Evolutionary conservation across 306 rosid species (phyloP).

Genomic region (Acacia melanoxylon): DNA sequence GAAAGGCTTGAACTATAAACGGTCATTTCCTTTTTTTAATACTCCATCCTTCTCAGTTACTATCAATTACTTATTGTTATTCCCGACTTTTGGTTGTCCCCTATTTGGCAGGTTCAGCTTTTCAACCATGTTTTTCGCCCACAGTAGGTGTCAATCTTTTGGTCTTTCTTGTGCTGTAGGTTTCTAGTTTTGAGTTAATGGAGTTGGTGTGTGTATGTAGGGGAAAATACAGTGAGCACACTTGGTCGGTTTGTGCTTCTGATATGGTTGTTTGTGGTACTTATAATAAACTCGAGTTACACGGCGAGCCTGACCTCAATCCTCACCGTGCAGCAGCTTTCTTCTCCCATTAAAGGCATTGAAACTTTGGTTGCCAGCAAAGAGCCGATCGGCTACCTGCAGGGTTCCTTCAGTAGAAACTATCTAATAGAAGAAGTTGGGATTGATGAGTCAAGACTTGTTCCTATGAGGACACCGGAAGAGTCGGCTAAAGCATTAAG

Average conservation of each 20-base stretch:
- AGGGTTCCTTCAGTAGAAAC: slow-evolving; percentile 63
- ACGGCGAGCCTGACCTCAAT: slow-evolving; percentile 97
- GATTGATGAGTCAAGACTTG: slow-evolving; percentile 64
- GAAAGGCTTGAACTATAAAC: too few species aligned
- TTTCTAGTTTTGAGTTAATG: slow-evolving; percentile 26
- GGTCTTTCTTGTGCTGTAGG: slow-evolving; percentile 19
- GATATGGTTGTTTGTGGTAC: slow-evolving; percentile 92
- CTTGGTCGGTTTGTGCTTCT: slow-evolving; percentile 83
- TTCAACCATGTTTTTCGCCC: slow-evolving; percentile 85
- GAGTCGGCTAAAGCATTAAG: slow-evolving; percentile 63
- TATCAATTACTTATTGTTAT: too few species aligned
- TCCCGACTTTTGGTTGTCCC: neutral
- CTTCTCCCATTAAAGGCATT: slow-evolving; percentile 80
- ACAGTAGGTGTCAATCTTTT: slow-evolving; percentile 58
- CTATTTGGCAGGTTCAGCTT: slow-evolving; percentile 69
- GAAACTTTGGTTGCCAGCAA: slow-evolving; percentile 53
- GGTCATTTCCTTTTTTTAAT: too few species aligned
- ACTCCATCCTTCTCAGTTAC: neutral
- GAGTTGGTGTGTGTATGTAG: slow-evolving; percentile 39
- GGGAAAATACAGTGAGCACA: slow-evolving; percentile 89
- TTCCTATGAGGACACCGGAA: slow-evolving; percentile 61
- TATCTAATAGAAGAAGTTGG: slow-evolving; percentile 66
- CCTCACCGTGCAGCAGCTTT: slow-evolving; percentile 87
- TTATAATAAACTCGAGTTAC: slow-evolving; percentile 92
- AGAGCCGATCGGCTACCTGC: slow-evolving; percentile 76